Conservation (phyloP, 306 rosid species). For the Quercus alba region DNA sequence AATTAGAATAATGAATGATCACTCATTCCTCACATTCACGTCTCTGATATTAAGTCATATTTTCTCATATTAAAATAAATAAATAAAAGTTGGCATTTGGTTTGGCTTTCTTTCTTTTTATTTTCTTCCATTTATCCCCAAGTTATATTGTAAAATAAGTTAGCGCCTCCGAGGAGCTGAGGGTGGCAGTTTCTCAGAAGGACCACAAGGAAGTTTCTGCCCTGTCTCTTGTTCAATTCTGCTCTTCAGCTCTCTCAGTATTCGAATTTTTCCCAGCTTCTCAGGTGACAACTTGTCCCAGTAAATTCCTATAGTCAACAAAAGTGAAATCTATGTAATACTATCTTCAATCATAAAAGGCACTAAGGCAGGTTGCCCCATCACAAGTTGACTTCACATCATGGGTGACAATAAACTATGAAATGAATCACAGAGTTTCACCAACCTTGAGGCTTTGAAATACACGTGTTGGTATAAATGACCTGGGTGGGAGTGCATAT, state of each 20-base stretch:
- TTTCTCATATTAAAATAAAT: neutral
- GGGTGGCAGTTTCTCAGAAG: slow-evolving; percentile 82
- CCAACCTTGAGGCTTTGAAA: slow-evolving; percentile 91
- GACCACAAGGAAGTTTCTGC: slow-evolving; percentile 67
- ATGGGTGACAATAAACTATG: neutral
- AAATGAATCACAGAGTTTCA: slow-evolving; percentile 13
- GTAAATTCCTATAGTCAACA: slow-evolving; percentile 60
- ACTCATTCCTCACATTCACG: neutral
- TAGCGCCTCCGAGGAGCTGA: slow-evolving; percentile 56
- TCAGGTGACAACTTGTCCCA: slow-evolving; percentile 95
- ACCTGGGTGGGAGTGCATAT: slow-evolving; percentile 83
- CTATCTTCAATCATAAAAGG: neutral
- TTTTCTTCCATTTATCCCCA: neutral
- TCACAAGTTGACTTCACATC: too few relatives aligned
- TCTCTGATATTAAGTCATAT: neutral
- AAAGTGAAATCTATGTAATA: neutral
- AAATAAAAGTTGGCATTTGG: neutral
- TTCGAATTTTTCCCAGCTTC: slow-evolving; percentile 73
- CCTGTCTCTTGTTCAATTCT: slow-evolving; percentile 68
- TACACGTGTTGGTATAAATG: slow-evolving; percentile 59
- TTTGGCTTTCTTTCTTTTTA: neutral
- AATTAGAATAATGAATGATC: neutral
- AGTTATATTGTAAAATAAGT: neutral
- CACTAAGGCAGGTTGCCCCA: too few relatives aligned
- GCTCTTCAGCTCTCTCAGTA: slow-evolving; percentile 80